These are phyloP conservation scores for Russula olivacea DNA, from an alignment of 768 basidiomycete species.

Conservation along the genomic window DNA sequence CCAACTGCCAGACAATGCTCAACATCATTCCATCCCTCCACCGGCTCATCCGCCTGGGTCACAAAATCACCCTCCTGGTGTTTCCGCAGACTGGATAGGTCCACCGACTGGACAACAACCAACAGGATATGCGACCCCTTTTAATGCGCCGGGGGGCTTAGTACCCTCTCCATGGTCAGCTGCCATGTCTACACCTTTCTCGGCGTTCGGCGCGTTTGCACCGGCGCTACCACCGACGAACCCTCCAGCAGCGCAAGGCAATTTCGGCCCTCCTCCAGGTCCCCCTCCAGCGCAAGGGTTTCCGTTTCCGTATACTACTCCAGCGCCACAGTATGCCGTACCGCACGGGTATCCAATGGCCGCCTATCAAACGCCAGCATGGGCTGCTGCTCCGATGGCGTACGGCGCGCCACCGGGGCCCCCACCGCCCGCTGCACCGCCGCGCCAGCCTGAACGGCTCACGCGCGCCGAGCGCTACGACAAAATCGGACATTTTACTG, in stretches of 20 bases:
- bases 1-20: slow-evolving; percentile 26
- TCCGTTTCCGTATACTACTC: slow-evolving; percentile 16
- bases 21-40: neutral
- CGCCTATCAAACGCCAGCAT: slow-evolving; percentile 12
- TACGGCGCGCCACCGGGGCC: slow-evolving; percentile 13
- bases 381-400: slow-evolving; percentile 8
- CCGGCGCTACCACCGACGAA: slow-evolving; percentile 32
- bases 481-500: slow-evolving; percentile 35
- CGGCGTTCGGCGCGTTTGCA: slow-evolving; percentile 30
- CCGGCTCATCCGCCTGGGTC: slow-evolving; percentile 12
- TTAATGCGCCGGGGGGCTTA: neutral
- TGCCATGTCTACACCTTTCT: slow-evolving; percentile 18
- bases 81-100: slow-evolving; percentile 33
- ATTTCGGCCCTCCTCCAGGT: slow-evolving; percentile 1
- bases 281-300: slow-evolving; percentile 11
- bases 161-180: slow-evolving; percentile 8
- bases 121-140: slow-evolving; percentile 19
- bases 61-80: slow-evolving; percentile 26
- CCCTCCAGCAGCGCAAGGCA: slow-evolving; percentile 1
- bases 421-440: slow-evolving; percentile 26
- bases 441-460: slow-evolving; percentile 28
- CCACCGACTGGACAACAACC: slow-evolving; percentile 19
- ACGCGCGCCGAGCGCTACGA: slow-evolving; percentile 32
- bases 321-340: slow-evolving; percentile 14
- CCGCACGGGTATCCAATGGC: slow-evolving; percentile 19